These are phyloP conservation scores for Aspergillus spinulosporus DNA, from an alignment of 2,329 filamentous ascomycete genomes.

Conservation along the genomic window DNA sequence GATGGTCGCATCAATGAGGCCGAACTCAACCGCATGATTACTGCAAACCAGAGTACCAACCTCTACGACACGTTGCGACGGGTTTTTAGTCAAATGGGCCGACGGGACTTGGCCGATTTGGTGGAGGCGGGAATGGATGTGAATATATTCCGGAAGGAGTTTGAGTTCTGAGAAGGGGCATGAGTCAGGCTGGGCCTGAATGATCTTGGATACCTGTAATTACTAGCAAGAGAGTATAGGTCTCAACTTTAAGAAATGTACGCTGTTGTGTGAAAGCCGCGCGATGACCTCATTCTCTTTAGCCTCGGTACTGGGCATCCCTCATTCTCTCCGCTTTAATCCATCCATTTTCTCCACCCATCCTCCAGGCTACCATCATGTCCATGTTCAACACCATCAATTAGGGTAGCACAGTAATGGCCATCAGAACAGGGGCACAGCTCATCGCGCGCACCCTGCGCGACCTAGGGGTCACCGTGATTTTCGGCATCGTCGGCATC, in stretches of 20 bases:
- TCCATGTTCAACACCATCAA: background rate
- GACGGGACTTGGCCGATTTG: constrained; percentile 81
- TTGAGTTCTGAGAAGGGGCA: constrained; percentile 67
- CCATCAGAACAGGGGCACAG: constrained; percentile 42
- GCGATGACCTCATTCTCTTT: constrained; percentile 8
- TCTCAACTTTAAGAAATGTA: background rate
- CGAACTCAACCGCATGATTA: constrained; percentile 81
- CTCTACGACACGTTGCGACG: constrained; percentile 90
- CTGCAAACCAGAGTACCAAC: constrained; percentile 95
- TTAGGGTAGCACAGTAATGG: constrained; percentile 22
- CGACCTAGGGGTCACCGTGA: constrained; percentile 51
- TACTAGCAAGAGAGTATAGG: background rate
- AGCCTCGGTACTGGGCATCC: constrained; percentile 12
- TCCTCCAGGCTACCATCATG: background rate
- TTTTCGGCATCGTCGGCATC: constrained; percentile 58
- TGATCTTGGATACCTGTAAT: constrained; percentile 20
- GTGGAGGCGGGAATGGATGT: constrained; percentile 90
- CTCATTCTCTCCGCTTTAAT: constrained; percentile 12
- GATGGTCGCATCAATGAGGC: constrained; percentile 61
- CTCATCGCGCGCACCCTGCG: constrained; percentile 52
- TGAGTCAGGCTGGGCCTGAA: background rate
- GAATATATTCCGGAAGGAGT: constrained; percentile 81
- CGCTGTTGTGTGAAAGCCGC: background rate
- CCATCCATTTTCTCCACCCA: constrained; percentile 5
- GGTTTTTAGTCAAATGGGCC: constrained; percentile 95